Base-by-base conservation (phyloP, 768 basidiomycete genomes). In the Trametopsis cervina region DNA sequence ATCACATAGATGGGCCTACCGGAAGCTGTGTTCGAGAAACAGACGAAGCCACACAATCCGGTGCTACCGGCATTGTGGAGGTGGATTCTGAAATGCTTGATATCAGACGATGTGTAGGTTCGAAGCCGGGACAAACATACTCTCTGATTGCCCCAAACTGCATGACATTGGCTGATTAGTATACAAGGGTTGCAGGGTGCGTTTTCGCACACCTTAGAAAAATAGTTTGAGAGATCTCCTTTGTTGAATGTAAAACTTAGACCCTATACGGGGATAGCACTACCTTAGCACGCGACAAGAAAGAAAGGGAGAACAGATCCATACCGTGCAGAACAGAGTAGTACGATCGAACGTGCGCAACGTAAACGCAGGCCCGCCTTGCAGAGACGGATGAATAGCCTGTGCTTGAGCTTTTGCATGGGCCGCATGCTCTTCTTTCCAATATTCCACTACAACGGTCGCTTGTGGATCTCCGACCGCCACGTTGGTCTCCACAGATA, bases 401-500 rank as follows among this genome's bases (percentile, higher is more conserved):
- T 35, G 33, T 15, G 36, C 22, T 9, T 40, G 11, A 6, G 27
- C 20, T 18, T 40, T 23, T 2, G 51, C 51, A 18, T 20, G 24
- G 17, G 42, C 18, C 6, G 42, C 42, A 18, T 52, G 42, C 15
- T 47, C 20, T 33, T 41, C 44, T 4, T 51, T 10, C 50, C 50
- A 51, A 22, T 51, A 51, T 39, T 51, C 44, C 13, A 51, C 20
- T 6, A 51, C 50, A 17, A 35, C 33, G 0, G 50, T 46, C 4
- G 25, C 37, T 13, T 41, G 23, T 17, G 24, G 35, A 11, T 40
- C 18, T 22, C 44, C 50, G 12, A 45, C 25, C 13, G 40, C 23
- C 2, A 46, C 50, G 25, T 37, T 26, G 4, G 27, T 22, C 7
- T 26, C 38, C 2, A 51, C 44, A 10, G 50, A 46, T 3, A 51